Evolutionary conservation across 2,329 filamentous ascomycete species (phyloP), one percentile per base, ranked within the genome.

Genomic region (Apiospora phragmitis): DNA sequence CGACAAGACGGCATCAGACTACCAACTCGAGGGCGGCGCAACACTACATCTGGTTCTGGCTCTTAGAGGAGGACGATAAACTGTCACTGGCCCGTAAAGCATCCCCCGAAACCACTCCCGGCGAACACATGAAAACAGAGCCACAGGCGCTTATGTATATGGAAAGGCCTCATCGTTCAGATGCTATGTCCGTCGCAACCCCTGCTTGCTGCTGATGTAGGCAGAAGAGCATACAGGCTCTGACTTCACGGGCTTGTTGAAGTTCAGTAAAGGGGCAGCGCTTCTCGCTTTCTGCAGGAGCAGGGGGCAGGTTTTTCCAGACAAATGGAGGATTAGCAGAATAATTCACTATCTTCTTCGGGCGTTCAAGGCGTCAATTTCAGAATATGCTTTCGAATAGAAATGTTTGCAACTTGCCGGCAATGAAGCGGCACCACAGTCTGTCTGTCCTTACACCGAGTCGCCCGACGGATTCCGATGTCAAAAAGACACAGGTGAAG

Each of bases 1-100:
- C 80, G 95, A 98, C 78, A 97, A 97, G 84, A 95, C 94, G 14
- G 95, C 96, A 8, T 86, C 88, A 69, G 95, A 98, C 77, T 98
- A 98, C 82, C 90, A 90, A 74, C 93, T 99, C 73, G 93, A 96
- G 81, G 94, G 94, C 70, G 96, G 96, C 71, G 94, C 94, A 73
- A 99, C 95, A 45, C 87, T 99, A 76, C 96, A 99, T 87, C 87
- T 99, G 79, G 96, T 99, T 68, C 91, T 99, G 75, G 97, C 96
- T 59, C 91, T 99, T 72, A 90, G 96, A 80, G 96, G 96, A 70
- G 95, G 95, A 55, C 72, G 69, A 29, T 76, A 51, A 55, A 75
- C 71, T 72, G 72, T 69, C 69, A n/a, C 29, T 12, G 24, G 9
- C 38, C 38, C n/a, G n/a, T 18, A 29, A 32, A 29, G 24, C 59